Base-by-base conservation (phyloP, 2,329 filamentous ascomycete genomes). In the Penicillium crustosum region DNA sequence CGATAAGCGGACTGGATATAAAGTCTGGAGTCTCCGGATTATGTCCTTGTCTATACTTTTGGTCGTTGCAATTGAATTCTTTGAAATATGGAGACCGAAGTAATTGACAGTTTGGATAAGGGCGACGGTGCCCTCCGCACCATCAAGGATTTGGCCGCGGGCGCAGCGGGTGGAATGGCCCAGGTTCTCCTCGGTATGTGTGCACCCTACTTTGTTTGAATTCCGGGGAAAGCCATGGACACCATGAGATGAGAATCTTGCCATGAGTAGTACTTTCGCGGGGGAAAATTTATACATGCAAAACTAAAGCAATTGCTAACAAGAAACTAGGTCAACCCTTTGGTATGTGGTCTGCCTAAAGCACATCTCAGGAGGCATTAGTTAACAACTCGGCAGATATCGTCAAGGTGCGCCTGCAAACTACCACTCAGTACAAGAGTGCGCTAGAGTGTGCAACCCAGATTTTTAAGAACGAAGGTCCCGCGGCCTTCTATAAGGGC, bases 351-450 rank as follows among this genome's bases (percentile, higher is more conserved):
- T 43, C 41, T 48, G 15, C 44, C 35, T 47, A 39, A 39, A 45
- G 52, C 44, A 48, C 52, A 45, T 13, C 52, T 23, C 8, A 25
- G 45, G 35, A 49, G 19, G 23, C 38, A 42, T 44, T 53, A 39
- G 51, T 63, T 61, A 67, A 66, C 61, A 60, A 63, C 59, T 59
- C 45, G 45, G 60, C 68, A 86, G 93, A 97, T 81, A 97, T 97
- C 64, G 89, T 99, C 80, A 99, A 99, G 80, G 94, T 99, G 69
- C 90, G 94, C 55, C 84, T 99, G 49, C 94, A 99, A 77, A 99
- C 94, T 17, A 89, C 89, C 53, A 87, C 83, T 23, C 85, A 90
- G 66, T 96, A 97, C 82, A 82, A 85, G 53, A 88, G 86, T 64
- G 94, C 94, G 53, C 77, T 95, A 47, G 83, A 91, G 68, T 91